A percentile compares a stretch with the other conserved stretches of the same genome.
Conservation (phyloP, 345 rosid genomes). For the Euphorbia tirucalli region DNA sequence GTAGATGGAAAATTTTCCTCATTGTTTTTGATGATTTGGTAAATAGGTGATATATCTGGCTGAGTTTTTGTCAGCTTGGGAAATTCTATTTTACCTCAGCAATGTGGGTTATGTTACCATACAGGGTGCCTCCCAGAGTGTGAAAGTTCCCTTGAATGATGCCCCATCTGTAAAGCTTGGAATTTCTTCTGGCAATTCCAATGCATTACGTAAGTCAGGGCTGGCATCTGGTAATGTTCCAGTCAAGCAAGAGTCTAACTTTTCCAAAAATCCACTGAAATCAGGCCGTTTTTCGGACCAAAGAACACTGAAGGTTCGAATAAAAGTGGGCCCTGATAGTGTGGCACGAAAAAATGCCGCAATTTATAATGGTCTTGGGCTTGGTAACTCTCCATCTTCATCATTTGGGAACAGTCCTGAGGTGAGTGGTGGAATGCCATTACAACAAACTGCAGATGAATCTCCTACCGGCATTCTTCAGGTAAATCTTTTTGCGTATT, state of each 20-base stretch:
- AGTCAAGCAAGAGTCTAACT: conserved; percentile 25
- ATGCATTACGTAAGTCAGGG: conserved; percentile 15
- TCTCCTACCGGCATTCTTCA: conserved; percentile 64
- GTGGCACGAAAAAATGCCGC: conserved; percentile 41
- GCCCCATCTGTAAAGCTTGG: conserved; percentile 23
- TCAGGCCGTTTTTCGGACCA: conserved; percentile 30
- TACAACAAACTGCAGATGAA: conserved; percentile 27
- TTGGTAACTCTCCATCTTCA: conserved; percentile 53
- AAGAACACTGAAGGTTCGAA: conserved; percentile 50
- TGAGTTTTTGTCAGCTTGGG: conserved; percentile 8
- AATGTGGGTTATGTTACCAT: conserved; percentile 22
- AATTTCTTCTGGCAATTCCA: conserved; percentile 19
- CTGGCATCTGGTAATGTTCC: conserved; percentile 30
- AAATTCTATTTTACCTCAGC: conserved; percentile 22
- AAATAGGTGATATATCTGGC: conserved; percentile 12
- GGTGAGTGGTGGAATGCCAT: conserved; percentile 36
- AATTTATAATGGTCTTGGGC: conserved; percentile 57
- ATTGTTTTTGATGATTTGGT: conserved; percentile 8
- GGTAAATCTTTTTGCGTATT: conserved; percentile 43
- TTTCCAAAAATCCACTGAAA: conserved; percentile 32
- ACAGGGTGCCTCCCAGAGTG: conserved; percentile 49
- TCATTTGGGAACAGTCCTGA: conserved; percentile 45
- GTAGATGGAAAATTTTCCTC: conserved; percentile 31
- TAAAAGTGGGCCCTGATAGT: conserved; percentile 55
- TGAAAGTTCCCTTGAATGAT: conserved; percentile 33